These are phyloP conservation scores for Thoreauomyces humboldtii DNA, from an alignment of 192 early-diverging fungal species.

Conservation along the genomic window DNA sequence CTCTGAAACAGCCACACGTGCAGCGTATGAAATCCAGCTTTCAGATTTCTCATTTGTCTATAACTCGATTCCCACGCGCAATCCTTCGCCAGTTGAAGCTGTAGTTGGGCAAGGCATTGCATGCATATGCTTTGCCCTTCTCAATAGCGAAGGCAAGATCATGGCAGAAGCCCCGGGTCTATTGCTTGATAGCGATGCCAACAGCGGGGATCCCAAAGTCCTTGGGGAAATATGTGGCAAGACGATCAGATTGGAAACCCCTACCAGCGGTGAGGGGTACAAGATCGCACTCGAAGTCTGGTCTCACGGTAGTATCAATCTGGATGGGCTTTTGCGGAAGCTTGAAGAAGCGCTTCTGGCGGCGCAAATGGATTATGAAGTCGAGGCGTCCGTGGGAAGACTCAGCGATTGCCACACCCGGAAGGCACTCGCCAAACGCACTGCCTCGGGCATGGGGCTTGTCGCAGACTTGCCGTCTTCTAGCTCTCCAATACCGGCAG, in stretches of 20 bases:
- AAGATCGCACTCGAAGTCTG: conserved; percentile 44
- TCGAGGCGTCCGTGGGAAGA: conserved; percentile 31
- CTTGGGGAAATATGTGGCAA: background rate
- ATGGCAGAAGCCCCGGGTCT: conserved; percentile 27
- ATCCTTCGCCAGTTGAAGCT: conserved; percentile 30
- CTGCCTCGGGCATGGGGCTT: background rate
- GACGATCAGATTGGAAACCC: background rate
- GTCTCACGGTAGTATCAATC: conserved; percentile 38
- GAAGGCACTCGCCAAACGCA: background rate
- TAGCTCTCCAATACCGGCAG: background rate
- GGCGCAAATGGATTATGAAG: conserved; percentile 37
- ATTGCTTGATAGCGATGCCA: background rate
- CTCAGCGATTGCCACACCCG: too few species aligned
- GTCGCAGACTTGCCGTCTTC: background rate
- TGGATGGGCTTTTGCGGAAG: conserved; percentile 25
- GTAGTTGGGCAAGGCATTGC: conserved; percentile 46
- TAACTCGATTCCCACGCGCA: conserved; percentile 36
- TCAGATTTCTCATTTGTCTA: conserved; percentile 51
- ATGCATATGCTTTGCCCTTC: conserved; percentile 31
- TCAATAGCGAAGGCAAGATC: conserved; percentile 32
- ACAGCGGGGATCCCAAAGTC: background rate
- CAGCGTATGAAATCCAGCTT: conserved; percentile 33
- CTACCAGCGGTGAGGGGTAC: conserved; percentile 18
- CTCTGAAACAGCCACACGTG: background rate
- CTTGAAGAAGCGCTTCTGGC: conserved; percentile 28